Evolutionary conservation across 345 rosid genomes (phyloP), one percentile per base, ranked within the genome.

Genomic region (Lenwebbia sp.): DNA sequence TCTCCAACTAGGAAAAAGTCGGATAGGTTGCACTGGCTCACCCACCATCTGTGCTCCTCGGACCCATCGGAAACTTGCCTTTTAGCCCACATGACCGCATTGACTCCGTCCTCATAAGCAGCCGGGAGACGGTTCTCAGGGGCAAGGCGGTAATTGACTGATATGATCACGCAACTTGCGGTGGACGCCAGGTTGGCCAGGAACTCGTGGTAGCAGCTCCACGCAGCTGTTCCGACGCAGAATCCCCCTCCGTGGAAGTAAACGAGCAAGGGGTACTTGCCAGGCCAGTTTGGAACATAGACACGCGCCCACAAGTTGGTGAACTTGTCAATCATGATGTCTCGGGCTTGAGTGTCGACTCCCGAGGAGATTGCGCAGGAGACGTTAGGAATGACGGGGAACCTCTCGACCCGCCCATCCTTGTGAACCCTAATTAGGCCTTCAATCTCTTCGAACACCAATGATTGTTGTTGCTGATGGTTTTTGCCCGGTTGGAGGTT

Each of bases 161-260:
- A 94, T 85, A 95, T 84, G 84, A 93, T 55, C 74, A 92, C 47
- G 85, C 96, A 92, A 37, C 83, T 89, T 1, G 94, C 91, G 25
- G 84, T 82, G 78, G 90, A 82, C 22, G 93, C 93, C 21, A 95
- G 87, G 58, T 70, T 89, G 10, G 89, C 88, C 84, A 94, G 86
- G 86, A 94, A 93, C 88, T 91, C 91, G 51, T 94, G 95, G 91
- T 93, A 94, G 89, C 94, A 92, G 57, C 84, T 90, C 95, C 95
- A 93, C 65, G 93, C 92, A 30, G 94, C 91, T 2, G 95, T 91
- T 82, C 98, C 96, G 5, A 92, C 88, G 33, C 94, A 95, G 53
- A 92, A 95, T 23, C 96, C 98, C 52, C 96, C 98, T 47, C 95
- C 96, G 53, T 95, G 96, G 90, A 93, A 95, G 89, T 93, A 93